Conservation (phyloP, 805 yeast genomes). For the Isabelozyma heimii region DNA sequence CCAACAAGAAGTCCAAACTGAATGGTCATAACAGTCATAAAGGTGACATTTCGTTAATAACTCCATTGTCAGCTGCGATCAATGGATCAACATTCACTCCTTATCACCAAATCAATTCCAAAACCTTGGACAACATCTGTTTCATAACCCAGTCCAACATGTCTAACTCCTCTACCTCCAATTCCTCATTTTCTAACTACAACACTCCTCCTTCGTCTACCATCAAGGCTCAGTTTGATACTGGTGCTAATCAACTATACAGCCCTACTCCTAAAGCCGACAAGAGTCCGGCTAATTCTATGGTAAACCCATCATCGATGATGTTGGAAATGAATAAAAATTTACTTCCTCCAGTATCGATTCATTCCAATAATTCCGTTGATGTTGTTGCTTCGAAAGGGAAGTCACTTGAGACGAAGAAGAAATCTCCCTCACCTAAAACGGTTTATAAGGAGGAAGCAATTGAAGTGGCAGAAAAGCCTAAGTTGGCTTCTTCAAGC, state of each 20-base stretch:
- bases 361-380: not conserved
- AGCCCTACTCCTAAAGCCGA: not conserved
- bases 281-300: conserved; percentile 1
- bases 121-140: conserved; percentile 33
- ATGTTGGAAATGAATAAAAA: conserved; percentile 3
- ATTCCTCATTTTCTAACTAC: conserved; percentile 5
- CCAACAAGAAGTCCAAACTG: not conserved
- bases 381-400: not conserved
- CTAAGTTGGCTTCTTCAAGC: not conserved
- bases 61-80: conserved; percentile 16
- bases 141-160: conserved; percentile 29
- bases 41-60: conserved; percentile 8
- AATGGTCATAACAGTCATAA: not conserved
- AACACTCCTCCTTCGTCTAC: conserved; percentile 19
- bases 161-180: conserved; percentile 24
- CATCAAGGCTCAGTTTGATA: conserved; percentile 5
- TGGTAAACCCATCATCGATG: conserved; percentile 7
- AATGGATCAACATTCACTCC: conserved; percentile 14
- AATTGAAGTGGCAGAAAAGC: not conserved
- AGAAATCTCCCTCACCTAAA: not conserved
- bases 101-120: conserved; percentile 23
- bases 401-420: not conserved
- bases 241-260: not conserved
- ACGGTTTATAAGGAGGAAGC: not conserved
- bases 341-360: conserved; percentile 12